Percentiles rank a stretch among this genome's conserved stretches.
These are phyloP conservation scores for Mucuna pruriens DNA, from an alignment of 306 rosid genomes.

Conservation along the genomic window DNA sequence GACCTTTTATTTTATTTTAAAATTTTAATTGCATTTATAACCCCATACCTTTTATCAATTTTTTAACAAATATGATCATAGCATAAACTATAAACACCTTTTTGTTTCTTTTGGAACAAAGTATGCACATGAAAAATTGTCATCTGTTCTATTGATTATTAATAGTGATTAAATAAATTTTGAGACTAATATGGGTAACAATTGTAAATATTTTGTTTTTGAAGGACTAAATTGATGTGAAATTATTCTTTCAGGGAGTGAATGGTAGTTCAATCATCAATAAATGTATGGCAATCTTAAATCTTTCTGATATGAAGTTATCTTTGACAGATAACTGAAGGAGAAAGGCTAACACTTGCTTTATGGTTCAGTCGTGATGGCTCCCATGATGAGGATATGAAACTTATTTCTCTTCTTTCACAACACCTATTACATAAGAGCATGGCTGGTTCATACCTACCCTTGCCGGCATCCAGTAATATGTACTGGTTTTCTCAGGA, in stretches of 20 bases:
- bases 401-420: constrained; percentile 77
- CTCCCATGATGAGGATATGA: constrained; percentile 84
- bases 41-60: background rate
- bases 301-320: constrained; percentile 41
- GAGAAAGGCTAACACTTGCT: constrained; percentile 93
- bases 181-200: background rate
- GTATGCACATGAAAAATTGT: background rate
- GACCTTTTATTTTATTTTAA: background rate
- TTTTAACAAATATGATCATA: background rate
- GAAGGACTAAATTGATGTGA: constrained; percentile 4
- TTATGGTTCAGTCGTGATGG: constrained; percentile 90
- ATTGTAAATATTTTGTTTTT: background rate
- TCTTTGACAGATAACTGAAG: constrained; percentile 70
- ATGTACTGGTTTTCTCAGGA: constrained; percentile 87
- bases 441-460: constrained; percentile 54
- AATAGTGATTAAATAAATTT: background rate
- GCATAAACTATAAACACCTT: background rate
- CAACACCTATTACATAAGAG: constrained; percentile 47
- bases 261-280: constrained; percentile 15
- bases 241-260: background rate
- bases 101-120: constrained; percentile 31
- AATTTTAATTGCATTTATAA: background rate
- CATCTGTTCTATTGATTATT: background rate
- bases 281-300: constrained; percentile 24
- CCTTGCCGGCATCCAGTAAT: constrained; percentile 76